These are phyloP conservation scores for Saccharomycopsis sp. DNA, from an alignment of 805 yeast species.

Conservation along the genomic window DNA sequence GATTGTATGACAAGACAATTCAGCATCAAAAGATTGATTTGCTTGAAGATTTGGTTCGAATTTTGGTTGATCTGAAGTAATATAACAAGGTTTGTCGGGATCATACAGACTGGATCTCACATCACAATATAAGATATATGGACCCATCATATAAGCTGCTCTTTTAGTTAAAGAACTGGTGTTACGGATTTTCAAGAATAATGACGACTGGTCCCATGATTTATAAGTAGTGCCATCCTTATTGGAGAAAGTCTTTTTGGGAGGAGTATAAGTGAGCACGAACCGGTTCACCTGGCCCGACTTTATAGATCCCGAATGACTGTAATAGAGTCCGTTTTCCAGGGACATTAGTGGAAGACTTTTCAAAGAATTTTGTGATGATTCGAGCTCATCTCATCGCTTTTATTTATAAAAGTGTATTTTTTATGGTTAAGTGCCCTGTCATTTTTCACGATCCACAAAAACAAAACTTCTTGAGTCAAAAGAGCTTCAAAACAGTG, in stretches of 20 bases:
- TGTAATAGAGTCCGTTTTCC: constrained; percentile 25
- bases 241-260: constrained; percentile 27
- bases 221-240: constrained; percentile 20
- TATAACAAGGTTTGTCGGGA: constrained; percentile 42
- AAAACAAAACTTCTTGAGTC: neutral
- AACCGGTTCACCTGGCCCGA: constrained; percentile 54
- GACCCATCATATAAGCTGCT: constrained; percentile 71
- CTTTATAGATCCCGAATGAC: constrained; percentile 36
- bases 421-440: neutral
- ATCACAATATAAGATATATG: constrained; percentile 62
- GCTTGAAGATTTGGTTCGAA: constrained; percentile 66
- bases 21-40: constrained; percentile 50
- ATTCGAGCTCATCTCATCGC: neutral
- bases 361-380: no score
- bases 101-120: constrained; percentile 46
- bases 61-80: constrained; percentile 69
- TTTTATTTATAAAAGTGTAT: neutral
- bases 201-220: constrained; percentile 17
- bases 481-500: no score
- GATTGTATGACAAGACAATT: constrained; percentile 54
- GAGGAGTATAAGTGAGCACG: constrained; percentile 32
- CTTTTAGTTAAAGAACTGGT: constrained; percentile 48
- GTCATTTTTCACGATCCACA: neutral
- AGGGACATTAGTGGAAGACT: neutral
- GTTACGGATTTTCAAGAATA: constrained; percentile 52